Evolutionary conservation across 2,329 filamentous ascomycete genomes (phyloP).

Genomic region (Arthrinium puccinioides): DNA sequence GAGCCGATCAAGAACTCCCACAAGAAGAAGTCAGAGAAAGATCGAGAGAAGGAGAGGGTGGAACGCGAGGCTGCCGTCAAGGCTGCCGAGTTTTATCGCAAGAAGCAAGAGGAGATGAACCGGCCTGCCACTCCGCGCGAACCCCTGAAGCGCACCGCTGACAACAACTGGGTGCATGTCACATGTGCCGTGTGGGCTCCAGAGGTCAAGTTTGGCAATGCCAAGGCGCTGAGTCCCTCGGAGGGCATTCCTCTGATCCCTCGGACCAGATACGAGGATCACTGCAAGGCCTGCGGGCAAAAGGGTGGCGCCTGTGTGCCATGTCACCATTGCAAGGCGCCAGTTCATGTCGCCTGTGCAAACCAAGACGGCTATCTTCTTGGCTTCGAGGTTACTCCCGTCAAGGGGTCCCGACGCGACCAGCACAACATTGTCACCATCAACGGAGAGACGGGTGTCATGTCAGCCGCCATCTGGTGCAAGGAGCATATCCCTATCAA

Average conservation of each 20-base stretch:
- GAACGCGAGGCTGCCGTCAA: constrained; percentile 80
- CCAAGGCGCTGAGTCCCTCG: constrained; percentile 72
- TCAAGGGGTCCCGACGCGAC: constrained; percentile 83
- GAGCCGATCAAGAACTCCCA: constrained; percentile 72
- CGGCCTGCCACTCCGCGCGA: constrained; percentile 81
- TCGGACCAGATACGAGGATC: constrained; percentile 62
- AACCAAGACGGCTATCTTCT: constrained; percentile 75
- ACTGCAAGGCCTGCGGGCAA: constrained; percentile 78
- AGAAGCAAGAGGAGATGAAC: constrained; percentile 75
- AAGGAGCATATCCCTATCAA: constrained; percentile 75
- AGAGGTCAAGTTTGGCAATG: constrained; percentile 87
- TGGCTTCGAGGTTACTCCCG: constrained; percentile 83
- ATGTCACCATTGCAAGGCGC: constrained; percentile 65
- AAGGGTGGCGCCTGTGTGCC: constrained; percentile 70
- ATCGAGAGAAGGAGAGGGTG: constrained; percentile 77
- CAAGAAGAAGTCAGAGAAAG: constrained; percentile 86
- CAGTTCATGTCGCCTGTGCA: constrained; percentile 86
- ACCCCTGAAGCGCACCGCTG: constrained; percentile 84
- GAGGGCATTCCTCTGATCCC: constrained; percentile 86
- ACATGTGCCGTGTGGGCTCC: constrained; percentile 86
- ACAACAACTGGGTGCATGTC: constrained; percentile 98
- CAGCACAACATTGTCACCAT: constrained; percentile 73
- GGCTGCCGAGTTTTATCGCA: constrained; percentile 73
- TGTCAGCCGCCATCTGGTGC: constrained; percentile 86
- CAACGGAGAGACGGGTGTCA: constrained; percentile 71